Evolutionary conservation across 2,329 filamentous ascomycete genomes (phyloP), one percentile per base, ranked within the genome.

Genomic region (Didymosphaeria variabile): DNA sequence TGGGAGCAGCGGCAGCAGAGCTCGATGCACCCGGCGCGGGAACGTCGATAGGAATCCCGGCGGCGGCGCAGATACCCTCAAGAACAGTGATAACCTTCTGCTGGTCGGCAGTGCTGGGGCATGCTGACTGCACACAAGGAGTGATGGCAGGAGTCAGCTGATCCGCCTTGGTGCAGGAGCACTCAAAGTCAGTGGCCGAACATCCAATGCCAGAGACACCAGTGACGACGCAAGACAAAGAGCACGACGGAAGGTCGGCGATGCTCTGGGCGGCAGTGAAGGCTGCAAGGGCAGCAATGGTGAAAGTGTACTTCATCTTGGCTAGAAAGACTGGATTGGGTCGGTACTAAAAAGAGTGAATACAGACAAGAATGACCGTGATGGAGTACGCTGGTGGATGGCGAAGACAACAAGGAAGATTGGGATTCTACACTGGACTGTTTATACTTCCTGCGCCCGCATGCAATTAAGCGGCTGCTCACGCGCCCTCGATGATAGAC

Each of bases 81-180:
- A 76, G 63, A 9, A 62, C 63, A 17, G 55, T 46, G 19, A 68
- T 63, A 44, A 70, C 68, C 62, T 71, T 72, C 44, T 34, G 65
- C 61, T 81, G 80, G 57, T 81, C 80, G 1, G 70, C 59, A 6
- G 67, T 12, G 38, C 55, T 50, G 15, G 67, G 59, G 70, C 82
- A 84, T 21, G 75, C 71, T 45, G 71, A 64, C 70, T 79, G 56
- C 26, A 84, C 79, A 60, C 81, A 84, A 19, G 81, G 80, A 34
- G 77, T 79, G 59, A 83, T 69, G 36, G 68, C 57, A 45, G 65
- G 63, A 12, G 80, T 73, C 19, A 83, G 72, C 26, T 66, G 17
- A n/a, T 70, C 64, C 36, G 80, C 69, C 68, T 81, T 79, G 60
- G 74, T 66, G 74, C 82, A 84, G 64, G 83, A 80, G 72, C 82